Evolutionary conservation across 2,329 filamentous ascomycete species (phyloP), one percentile per base, ranked within the genome.

Genomic region (Furcasterigmium furcatum): DNA sequence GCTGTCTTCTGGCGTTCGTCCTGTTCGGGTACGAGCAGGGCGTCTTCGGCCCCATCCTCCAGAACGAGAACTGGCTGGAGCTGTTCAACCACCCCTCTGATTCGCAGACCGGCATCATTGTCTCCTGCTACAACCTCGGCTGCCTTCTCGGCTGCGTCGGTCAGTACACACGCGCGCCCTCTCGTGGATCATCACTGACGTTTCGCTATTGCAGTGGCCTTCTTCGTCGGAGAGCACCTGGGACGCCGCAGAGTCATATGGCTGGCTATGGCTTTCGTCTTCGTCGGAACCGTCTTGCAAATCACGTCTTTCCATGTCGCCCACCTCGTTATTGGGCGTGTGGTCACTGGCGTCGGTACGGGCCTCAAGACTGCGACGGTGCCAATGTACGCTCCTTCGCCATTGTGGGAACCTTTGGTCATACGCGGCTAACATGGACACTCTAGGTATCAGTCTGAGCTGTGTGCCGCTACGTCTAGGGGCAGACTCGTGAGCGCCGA

Each of bases 1-100:
- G 54, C 40, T 59, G 55, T 36, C 50, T 59, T 6, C 52, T 52
- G 4, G 52, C 55, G 8, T 61, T 63, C 46, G 53, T 62, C n/a
- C 54, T 63, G 4, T 63, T 65, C 48, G 71, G 70, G 4, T 75
- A 75, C 42, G 73, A 75, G 35, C 72, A 75, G 52, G 71, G 71
- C 30, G 69, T 73, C 1, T 73, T 74, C 49, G 65, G 67, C 4
- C 70, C 70, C 12, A 70, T 76, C 19, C 59, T 76, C n/a, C 64
- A 68, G 9, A 72, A 70, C 24, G 53, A 65, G 12, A 62, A 75
- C 38, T 76, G 68, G 49, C 57, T 73, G 3, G 46, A 56, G 2
- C 58, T 64, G 3, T 68, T 74, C 29, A 47, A 61, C 21, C 49
- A 68, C 46, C 68, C 68, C 2, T 55, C 55, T 13, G 61, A 64